Conservation (phyloP, 176 grass and related monocot genomes). For the Lolium rigidum region DNA sequence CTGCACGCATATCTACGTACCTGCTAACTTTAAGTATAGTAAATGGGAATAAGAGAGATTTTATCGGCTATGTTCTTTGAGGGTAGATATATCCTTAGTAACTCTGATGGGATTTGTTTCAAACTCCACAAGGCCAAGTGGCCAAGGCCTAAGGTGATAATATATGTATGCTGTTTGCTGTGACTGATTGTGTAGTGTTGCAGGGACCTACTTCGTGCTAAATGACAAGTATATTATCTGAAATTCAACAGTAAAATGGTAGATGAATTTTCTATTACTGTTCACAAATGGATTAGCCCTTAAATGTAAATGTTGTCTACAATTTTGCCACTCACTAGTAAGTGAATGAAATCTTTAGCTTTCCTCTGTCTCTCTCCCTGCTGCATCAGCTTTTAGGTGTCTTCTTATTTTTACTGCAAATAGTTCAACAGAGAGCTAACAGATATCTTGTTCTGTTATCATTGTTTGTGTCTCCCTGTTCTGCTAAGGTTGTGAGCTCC, state of each 20-base stretch:
- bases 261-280: slow-evolving; percentile 3
- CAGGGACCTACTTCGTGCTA: slow-evolving; percentile 26
- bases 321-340: neutral
- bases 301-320: slow-evolving; percentile 21
- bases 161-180: slow-evolving; percentile 16
- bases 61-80: neutral
- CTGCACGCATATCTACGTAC: slow-evolving; percentile 13
- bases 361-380: neutral
- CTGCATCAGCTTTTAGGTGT: neutral
- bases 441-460: slow-evolving; percentile 8
- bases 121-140: slow-evolving; percentile 22
- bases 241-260: slow-evolving; percentile 23
- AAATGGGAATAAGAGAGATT: neutral
- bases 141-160: slow-evolving; percentile 3
- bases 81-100: slow-evolving; percentile 24
- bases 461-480: slow-evolving; percentile 8
- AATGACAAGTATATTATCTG: slow-evolving; percentile 6
- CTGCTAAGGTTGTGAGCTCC: slow-evolving; percentile 16
- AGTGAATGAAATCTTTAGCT: slow-evolving; percentile 12
- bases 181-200: slow-evolving; percentile 15
- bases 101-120: neutral
- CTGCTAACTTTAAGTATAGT: slow-evolving; percentile 16
- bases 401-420: slow-evolving; percentile 16
- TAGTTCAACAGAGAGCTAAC: slow-evolving; percentile 10
- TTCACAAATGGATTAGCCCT: neutral